Percentiles rank a stretch among this genome's conserved stretches.
These are phyloP conservation scores for Microbotryum silenes-acaulis DNA, from an alignment of 1,284 basidiomycete species.

Conservation along the genomic window DNA sequence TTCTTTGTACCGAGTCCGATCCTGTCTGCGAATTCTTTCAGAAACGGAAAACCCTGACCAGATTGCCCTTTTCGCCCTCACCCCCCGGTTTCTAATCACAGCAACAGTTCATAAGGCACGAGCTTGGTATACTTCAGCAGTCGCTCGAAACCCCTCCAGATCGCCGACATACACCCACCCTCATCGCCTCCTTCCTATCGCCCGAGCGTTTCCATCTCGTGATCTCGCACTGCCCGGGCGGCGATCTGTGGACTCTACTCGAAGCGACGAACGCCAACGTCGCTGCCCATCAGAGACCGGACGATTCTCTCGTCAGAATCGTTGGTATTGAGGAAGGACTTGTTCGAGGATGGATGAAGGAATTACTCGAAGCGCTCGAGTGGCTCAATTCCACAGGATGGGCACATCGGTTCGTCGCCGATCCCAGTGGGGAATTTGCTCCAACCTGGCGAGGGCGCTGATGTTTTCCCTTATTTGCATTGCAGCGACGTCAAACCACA, in stretches of 20 bases:
- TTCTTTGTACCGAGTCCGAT: not conserved
- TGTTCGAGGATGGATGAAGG: slow-evolving; percentile 72
- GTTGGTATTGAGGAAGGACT: slow-evolving; percentile 53
- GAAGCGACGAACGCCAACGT: slow-evolving; percentile 8
- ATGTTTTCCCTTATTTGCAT: not conserved
- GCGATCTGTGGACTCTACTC: slow-evolving; percentile 75
- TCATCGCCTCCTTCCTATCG: slow-evolving; percentile 74
- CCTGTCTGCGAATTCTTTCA: not conserved
- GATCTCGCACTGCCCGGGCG: slow-evolving; percentile 72
- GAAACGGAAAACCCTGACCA: no score
- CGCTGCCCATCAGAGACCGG: not conserved
- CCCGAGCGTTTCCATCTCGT: slow-evolving; percentile 63
- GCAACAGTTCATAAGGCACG: slow-evolving; percentile 21
- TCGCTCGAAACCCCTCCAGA: not conserved
- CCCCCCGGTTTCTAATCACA: not conserved
- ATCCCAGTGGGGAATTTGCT: not conserved
- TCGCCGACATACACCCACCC: slow-evolving; percentile 45
- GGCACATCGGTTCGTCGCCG: slow-evolving; percentile 61
- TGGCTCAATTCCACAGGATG: slow-evolving; percentile 83
- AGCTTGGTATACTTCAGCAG: slow-evolving; percentile 17
- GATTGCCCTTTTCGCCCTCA: not conserved
- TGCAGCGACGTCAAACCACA: slow-evolving; percentile 83
- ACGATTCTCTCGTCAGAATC: not conserved
- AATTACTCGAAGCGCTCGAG: slow-evolving; percentile 66
- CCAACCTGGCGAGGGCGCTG: not conserved